phyloP scores from a whole-genome alignment of 768 basidiomycete genomes.

The Mycena alexandri region DNA sequence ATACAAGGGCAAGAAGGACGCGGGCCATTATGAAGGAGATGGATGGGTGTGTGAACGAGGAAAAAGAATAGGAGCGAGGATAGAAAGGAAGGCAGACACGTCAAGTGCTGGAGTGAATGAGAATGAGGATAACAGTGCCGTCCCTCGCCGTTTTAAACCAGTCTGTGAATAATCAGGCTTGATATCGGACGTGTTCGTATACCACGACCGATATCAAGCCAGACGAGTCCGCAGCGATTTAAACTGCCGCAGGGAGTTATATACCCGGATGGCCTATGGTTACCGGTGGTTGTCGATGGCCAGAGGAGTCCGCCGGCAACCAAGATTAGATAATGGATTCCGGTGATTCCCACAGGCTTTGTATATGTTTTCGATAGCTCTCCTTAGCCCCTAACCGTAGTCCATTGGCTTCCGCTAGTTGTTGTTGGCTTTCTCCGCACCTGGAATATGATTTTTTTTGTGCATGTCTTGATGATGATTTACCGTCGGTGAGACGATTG shows the following conservation, averaged over 20 bases:
- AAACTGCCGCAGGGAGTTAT: too few relatives aligned
- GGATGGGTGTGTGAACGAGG: background rate
- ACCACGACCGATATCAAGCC: conserved; percentile 15
- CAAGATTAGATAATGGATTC: background rate
- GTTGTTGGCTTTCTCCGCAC: too few relatives aligned
- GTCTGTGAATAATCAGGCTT: background rate
- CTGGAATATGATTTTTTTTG: too few relatives aligned
- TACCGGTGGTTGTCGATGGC: background rate
- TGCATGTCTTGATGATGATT: too few relatives aligned
- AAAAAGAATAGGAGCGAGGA: too few relatives aligned
- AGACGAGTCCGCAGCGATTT: background rate
- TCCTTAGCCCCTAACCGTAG: background rate
- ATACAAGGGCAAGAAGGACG: background rate
- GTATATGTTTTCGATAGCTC: background rate
- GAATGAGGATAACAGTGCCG: conserved; percentile 1
- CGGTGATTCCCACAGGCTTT: background rate
- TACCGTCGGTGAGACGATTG: too few relatives aligned
- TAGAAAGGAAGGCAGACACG: conserved; percentile 16
- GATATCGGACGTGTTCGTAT: background rate
- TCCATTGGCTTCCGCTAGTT: background rate
- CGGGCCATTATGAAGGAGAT: conserved; percentile 13
- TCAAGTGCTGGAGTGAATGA: conserved; percentile 19
- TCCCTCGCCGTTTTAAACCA: background rate
- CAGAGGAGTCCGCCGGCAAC: background rate
- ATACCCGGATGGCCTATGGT: too few relatives aligned